Conservation (phyloP, 768 basidiomycete species). For the Dentipellis sp. region DNA sequence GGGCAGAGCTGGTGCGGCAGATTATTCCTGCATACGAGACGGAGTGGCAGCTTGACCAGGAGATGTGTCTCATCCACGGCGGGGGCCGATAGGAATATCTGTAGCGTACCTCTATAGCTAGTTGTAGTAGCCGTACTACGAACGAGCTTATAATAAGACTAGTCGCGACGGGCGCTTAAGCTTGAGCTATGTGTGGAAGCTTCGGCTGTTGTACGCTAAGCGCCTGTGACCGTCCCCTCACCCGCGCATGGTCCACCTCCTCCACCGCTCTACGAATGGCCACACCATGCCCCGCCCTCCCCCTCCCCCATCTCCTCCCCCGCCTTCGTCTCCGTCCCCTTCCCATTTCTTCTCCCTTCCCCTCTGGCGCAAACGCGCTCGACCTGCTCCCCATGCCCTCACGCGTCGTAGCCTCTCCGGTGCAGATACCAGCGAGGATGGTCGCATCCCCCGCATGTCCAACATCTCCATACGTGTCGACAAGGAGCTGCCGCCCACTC, state of each 20-base stretch:
- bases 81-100: not conserved
- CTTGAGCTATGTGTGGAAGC: not conserved
- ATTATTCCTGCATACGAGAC: not conserved
- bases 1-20: not conserved
- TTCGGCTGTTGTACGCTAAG: too few species aligned
- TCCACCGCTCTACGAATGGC: too few species aligned
- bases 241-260: too few species aligned
- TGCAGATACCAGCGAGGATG: slow-evolving; percentile 17
- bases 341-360: slow-evolving; percentile 62
- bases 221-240: too few species aligned
- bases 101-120: too few species aligned
- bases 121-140: too few species aligned
- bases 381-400: slow-evolving; percentile 21
- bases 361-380: slow-evolving; percentile 49
- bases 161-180: not conserved
- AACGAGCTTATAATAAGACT: too few species aligned
- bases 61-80: not conserved
- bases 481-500: slow-evolving; percentile 26
- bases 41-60: not conserved
- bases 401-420: slow-evolving; percentile 21
- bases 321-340: slow-evolving; percentile 36
- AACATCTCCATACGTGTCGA: slow-evolving; percentile 12
- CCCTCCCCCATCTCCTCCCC: slow-evolving; percentile 1
- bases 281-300: too few species aligned
- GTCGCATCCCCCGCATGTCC: slow-evolving; percentile 1